Percentiles rank a stretch among this genome's conserved stretches.
phyloP scores from a whole-genome alignment of 495 filamentous ascomycete genomes.

The Parmelia sp. region DNA sequence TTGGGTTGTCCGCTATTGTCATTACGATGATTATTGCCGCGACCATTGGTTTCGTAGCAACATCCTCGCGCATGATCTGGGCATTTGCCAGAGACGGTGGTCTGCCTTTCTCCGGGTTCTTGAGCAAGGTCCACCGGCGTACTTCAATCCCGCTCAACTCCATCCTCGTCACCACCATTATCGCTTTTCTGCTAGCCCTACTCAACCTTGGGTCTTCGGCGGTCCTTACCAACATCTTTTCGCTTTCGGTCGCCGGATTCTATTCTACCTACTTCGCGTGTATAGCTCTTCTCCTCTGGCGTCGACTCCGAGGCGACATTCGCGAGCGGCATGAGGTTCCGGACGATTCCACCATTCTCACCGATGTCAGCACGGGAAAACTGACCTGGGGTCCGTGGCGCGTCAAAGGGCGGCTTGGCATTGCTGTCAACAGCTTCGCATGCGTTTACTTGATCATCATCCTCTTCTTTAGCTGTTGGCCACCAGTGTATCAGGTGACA shows the following conservation, averaged over 20 bases:
- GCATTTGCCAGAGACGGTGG: constrained; percentile 50
- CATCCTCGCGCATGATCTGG: constrained; percentile 48
- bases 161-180: constrained; percentile 39
- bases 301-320: constrained; percentile 26
- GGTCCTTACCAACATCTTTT: constrained; percentile 44
- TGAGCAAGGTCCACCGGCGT: constrained; percentile 45
- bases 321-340: neutral
- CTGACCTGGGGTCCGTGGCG: constrained; percentile 37
- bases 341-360: too few relatives aligned
- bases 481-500: constrained; percentile 37
- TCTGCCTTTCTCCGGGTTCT: constrained; percentile 49
- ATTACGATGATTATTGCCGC: constrained; percentile 32
- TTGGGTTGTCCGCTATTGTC: constrained; percentile 40
- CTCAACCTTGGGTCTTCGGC: constrained; percentile 49
- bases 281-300: constrained; percentile 42
- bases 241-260: constrained; percentile 38
- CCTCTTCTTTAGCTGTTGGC: constrained; percentile 40
- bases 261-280: constrained; percentile 47
- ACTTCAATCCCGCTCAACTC: constrained; percentile 50
- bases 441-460: constrained; percentile 32
- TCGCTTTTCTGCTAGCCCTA: constrained; percentile 40
- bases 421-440: constrained; percentile 41
- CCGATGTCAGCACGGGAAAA: constrained; percentile 2
- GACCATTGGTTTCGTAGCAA: constrained; percentile 39
- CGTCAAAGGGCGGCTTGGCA: constrained; percentile 41